Base-by-base conservation (phyloP, 305 asterid genomes). In the Plantago lanceolata region DNA sequence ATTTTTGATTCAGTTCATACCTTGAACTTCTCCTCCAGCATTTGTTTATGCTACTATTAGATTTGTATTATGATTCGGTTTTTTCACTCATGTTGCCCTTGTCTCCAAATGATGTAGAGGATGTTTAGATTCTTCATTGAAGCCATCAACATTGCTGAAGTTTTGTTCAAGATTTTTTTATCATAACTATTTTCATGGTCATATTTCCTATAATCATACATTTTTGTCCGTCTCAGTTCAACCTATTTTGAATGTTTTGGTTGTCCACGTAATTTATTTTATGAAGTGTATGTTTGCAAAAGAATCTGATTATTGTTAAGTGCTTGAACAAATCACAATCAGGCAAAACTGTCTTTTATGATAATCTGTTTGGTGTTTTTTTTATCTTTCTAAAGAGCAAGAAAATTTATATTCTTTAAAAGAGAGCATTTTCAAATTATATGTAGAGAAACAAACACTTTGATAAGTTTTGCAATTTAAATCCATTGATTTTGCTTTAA, bases 41-140 rank as follows among this genome's bases (percentile, higher is more conserved):
- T 21, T 54, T 58, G 65, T 28, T 58, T 49, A 49, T 49, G 55
- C n/a, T 55, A 21, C 33, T 58, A 51, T 66, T 51, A 19, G 29
- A 19, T 51, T 61, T 47, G 61, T 35, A 63, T 15, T 31, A 49
- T 17, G 21, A 17, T 33, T 52, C 47, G 49, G 65, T 51, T 37
- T 8, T 19, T 29, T n/a, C 21, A 61, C 31, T 48, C 51, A 61
- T 62, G 29, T 8, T n/a, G 29, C 50, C 43, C 61, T 57, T 58
- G 48, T 19, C 52, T 17, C 37, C 37, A 31, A 31, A 31, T 31
- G 8, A 31, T 31, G 8, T 31, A 4, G 8, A 6, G 37, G 5
- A 17, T 17, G 24, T n/a, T 49, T 49, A 17, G 24, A 17, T 49
- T 21, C 2, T 49, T 49, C 15, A 17, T 12, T 18, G 14, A 6